Percentiles rank a stretch among this genome's conserved stretches.
Evolutionary conservation across 1,284 basidiomycete species (phyloP).

Genomic region (Testicularia cyperi): DNA sequence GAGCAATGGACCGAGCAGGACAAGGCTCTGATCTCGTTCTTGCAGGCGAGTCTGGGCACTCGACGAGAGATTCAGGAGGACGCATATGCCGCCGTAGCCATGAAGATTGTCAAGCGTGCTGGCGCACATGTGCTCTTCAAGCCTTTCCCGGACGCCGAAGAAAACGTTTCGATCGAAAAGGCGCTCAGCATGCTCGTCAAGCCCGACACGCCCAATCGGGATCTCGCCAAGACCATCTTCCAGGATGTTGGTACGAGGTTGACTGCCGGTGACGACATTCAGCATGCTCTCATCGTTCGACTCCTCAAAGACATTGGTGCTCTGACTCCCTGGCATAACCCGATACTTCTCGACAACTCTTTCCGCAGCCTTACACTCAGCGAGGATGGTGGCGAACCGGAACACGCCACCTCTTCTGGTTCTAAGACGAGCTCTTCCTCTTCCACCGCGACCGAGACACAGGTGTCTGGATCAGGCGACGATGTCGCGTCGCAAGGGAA

Average conservation of each 20-base stretch:
- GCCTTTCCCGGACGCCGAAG: conserved; percentile 10
- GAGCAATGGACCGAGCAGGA: conserved; percentile 69
- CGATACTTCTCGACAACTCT: conserved; percentile 28
- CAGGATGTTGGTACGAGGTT: conserved; percentile 15
- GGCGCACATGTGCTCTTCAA: conserved; percentile 42
- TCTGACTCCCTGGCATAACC: conserved; percentile 47
- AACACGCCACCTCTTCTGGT: conserved; percentile 1
- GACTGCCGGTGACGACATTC: conserved; percentile 27
- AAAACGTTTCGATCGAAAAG: conserved; percentile 5
- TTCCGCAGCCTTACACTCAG: conserved; percentile 14
- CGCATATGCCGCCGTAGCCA: conserved; percentile 67
- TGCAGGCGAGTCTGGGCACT: conserved; percentile 69
- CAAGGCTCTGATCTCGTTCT: conserved; percentile 68
- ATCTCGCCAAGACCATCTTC: conserved; percentile 9
- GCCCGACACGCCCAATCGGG: not conserved
- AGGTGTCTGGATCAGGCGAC: not conserved
- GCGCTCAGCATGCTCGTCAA: conserved; percentile 4
- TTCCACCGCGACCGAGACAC: no score
- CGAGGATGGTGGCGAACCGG: conserved; percentile 11
- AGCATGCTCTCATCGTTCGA: conserved; percentile 35
- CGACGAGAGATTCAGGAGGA: conserved; percentile 69
- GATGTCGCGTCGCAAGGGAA: not conserved
- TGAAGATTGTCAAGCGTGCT: conserved; percentile 69
- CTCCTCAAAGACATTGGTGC: conserved; percentile 38
- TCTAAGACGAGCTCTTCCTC: no score